Percentiles rank a stretch among this genome's conserved stretches.
Conservation (phyloP, 371 early-diverging fungal genomes). For the Mortierella sp. region DNA sequence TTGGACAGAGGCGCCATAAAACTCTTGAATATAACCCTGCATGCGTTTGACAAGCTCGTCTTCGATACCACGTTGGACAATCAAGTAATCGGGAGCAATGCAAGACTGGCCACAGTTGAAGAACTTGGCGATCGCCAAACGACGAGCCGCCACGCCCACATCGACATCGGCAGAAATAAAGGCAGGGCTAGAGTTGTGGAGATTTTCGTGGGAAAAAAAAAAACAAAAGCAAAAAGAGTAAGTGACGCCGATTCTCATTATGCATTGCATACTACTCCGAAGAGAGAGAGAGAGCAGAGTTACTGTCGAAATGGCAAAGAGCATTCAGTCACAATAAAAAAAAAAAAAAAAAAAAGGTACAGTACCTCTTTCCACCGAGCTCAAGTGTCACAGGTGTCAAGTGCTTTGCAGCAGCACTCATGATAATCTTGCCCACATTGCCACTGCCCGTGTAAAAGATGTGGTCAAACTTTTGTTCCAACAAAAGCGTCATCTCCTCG, state of each 20-base stretch:
- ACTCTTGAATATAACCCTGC: constrained; percentile 56
- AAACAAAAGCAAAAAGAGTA: neutral
- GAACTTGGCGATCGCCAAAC: constrained; percentile 83
- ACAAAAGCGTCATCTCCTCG: constrained; percentile 74
- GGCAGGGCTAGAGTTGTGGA: constrained; percentile 63
- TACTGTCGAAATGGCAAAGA: neutral
- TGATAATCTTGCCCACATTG: constrained; percentile 82
- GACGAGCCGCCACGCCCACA: constrained; percentile 69
- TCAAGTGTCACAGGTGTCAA: constrained; percentile 87
- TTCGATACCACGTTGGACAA: constrained; percentile 57
- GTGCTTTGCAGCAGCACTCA: constrained; percentile 80
- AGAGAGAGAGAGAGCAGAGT: neutral
- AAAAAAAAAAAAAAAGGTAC: neutral
- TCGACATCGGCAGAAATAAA: constrained; percentile 76
- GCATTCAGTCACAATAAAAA: neutral
- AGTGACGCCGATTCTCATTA: too few relatives aligned
- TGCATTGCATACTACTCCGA: neutral
- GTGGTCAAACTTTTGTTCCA: constrained; percentile 82
- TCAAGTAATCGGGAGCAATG: constrained; percentile 87
- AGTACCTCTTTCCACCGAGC: constrained; percentile 83
- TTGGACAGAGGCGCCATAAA: constrained; percentile 64
- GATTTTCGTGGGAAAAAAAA: neutral
- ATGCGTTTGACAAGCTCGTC: constrained; percentile 63
- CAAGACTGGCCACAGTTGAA: constrained; percentile 90
- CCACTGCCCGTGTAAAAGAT: constrained; percentile 94